Evolutionary conservation across 352 stramenopile genomes (phyloP).

Genomic region (Phytophthora crassamura): DNA sequence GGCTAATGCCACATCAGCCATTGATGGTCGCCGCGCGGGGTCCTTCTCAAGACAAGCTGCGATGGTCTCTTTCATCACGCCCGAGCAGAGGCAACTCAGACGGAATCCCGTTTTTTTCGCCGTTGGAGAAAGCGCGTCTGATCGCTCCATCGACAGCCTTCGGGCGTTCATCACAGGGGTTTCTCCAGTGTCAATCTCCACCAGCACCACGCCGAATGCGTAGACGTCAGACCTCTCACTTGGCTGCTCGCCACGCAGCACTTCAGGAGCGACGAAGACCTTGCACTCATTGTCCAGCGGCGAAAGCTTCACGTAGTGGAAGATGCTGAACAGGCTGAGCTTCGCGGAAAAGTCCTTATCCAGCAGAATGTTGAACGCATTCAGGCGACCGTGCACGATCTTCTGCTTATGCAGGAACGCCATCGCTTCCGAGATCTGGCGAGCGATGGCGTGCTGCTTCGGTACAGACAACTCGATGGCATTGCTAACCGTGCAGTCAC

Average conservation of each 20-base stretch:
- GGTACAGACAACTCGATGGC: constrained; percentile 49
- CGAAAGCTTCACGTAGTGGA: constrained; percentile 80
- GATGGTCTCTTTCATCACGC: constrained; percentile 73
- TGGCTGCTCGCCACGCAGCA: constrained; percentile 72
- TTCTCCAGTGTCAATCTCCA: constrained; percentile 78
- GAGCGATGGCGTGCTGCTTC: constrained; percentile 74
- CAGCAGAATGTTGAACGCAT: constrained; percentile 82
- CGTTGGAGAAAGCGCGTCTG: constrained; percentile 45
- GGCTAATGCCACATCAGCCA: constrained; percentile 65
- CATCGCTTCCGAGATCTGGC: constrained; percentile 73
- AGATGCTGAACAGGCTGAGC: constrained; percentile 79
- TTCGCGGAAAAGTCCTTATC: constrained; percentile 72
- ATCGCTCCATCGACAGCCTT: constrained; percentile 45
- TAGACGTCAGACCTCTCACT: constrained; percentile 80
- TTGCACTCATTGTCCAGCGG: constrained; percentile 71
- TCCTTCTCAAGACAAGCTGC: constrained; percentile 66
- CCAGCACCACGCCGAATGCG: constrained; percentile 79
- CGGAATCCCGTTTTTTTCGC: constrained; percentile 59
- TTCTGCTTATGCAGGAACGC: constrained; percentile 70
- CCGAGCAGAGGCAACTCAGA: constrained; percentile 62
- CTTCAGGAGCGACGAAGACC: constrained; percentile 75
- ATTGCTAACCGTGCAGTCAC: constrained; percentile 56
- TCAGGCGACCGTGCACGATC: constrained; percentile 80
- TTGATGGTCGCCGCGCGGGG: constrained; percentile 55
- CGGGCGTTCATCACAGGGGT: constrained; percentile 69